Evolutionary conservation across 305 asterid genomes (phyloP), one percentile per base, ranked within the genome.

Genomic region (Solanum hybrid): DNA sequence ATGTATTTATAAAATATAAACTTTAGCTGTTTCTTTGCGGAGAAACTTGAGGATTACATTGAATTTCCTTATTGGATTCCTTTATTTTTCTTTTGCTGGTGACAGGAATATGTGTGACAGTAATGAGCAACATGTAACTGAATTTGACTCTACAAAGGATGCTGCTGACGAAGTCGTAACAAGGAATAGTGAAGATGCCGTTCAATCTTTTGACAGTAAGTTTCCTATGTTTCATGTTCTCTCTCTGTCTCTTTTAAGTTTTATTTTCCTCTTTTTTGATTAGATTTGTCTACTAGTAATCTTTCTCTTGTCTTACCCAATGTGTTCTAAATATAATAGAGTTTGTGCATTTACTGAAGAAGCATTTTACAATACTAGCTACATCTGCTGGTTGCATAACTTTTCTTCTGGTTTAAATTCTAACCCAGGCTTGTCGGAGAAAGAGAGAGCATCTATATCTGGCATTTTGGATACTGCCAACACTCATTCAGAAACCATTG

Each of bases 81-180:
- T 26, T 56, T 69, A 32, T 56, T 90, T 90, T 32, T 27, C 4
- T 26, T 60, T 71, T 51, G 81, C 29, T 56, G 90, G 80, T 86
- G 92, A 72, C 94, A 96, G 98, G 93, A 91, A 40, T 89, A 86
- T 92, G 37, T 90, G 92, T 88, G 93, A 93, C 76, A 77, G 90
- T 87, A 94, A 93, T 81, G 96, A 95, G 88, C 94, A 92, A 88
- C 97, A 95, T 87, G 89, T 92, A 89, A 86, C 85, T 80, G 97
- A 93, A 89, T 86, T 96, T 35, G 94, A 92, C 90, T 87, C 94
- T 42, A 92, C 95, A n/a, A 92, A 94, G 91, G 90, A 88, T 87
- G 88, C 90, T 4, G 93, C 91, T n/a, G 97, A 92, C 91, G 94
- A 89, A 37, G 98, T 93, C 78, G 87, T 90, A 72, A 78, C 73